A percentile compares a stretch with the other conserved stretches of the same genome.
These are phyloP conservation scores for Tilletia setariae DNA, from an alignment of 1,284 basidiomycete genomes.

Conservation along the genomic window DNA sequence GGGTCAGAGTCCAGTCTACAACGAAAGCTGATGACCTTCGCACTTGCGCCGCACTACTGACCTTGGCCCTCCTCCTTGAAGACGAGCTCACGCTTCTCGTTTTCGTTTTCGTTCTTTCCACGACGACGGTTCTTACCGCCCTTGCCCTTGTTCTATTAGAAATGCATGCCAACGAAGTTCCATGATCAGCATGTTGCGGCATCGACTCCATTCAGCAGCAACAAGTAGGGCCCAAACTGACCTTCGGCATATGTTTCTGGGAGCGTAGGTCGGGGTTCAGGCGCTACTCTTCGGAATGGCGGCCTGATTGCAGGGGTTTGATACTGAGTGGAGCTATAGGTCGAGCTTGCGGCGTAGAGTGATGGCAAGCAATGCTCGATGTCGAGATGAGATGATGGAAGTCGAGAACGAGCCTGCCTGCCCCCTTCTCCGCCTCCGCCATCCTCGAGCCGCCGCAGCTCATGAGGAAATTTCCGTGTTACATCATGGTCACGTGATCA, in stretches of 20 bases:
- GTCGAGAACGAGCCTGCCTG: neutral
- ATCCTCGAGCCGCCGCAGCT: neutral
- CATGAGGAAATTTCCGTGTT: neutral
- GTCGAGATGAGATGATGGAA: neutral
- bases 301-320: neutral
- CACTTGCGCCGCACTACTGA: constrained; percentile 44
- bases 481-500: neutral
- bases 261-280: neutral
- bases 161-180: neutral
- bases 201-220: too few species aligned
- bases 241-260: constrained; percentile 13
- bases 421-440: neutral
- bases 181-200: neutral
- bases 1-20: neutral
- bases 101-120: constrained; percentile 99
- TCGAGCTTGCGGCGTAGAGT: too few species aligned
- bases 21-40: too few species aligned
- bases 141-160: constrained; percentile 60
- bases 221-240: neutral
- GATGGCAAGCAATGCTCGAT: too few species aligned
- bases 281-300: neutral
- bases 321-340: neutral
- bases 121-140: constrained; percentile 98
- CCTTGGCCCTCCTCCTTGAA: constrained; percentile 97
- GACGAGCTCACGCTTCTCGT: constrained; percentile 96